Evolutionary conservation across 352 stramenopile species (phyloP).

Genomic region (Blastocystis sp.): DNA sequence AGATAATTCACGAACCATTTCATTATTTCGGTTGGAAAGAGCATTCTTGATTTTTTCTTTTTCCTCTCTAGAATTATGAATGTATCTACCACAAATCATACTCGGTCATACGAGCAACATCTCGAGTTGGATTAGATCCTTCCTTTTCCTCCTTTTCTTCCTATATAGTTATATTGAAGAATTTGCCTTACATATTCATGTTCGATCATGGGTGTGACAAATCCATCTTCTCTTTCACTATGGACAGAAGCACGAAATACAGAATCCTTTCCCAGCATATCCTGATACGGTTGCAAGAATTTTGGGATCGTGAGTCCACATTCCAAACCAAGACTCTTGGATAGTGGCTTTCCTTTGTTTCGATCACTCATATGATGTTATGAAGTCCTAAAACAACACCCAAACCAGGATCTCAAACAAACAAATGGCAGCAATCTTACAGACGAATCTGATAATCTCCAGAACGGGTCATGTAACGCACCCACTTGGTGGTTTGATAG

Average conservation of each 20-base stretch:
- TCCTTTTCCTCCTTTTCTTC: not conserved
- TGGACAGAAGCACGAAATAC: not conserved
- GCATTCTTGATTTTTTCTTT: not conserved
- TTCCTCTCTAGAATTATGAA: not conserved
- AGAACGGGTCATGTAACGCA: too few species aligned
- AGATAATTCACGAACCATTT: not conserved
- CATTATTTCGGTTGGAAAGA: not conserved
- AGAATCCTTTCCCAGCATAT: constrained; percentile 1
- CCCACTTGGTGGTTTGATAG: too few species aligned
- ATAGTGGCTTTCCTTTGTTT: not conserved
- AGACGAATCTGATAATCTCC: too few species aligned
- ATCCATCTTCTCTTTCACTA: not conserved
- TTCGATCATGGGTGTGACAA: too few species aligned
- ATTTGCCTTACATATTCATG: too few species aligned
- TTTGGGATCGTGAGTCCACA: not conserved
- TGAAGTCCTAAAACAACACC: not conserved
- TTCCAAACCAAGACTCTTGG: not conserved
- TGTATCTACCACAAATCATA: not conserved
- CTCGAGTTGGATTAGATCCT: not conserved
- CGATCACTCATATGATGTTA: not conserved
- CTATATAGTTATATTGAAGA: not conserved
- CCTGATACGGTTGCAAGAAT: not conserved
- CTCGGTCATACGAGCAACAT: not conserved
- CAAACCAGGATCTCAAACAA: not conserved
- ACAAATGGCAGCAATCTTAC: not conserved